Evolutionary conservation across 2,329 filamentous ascomycete species (phyloP).

Genomic region (Exserohilum rostratum): DNA sequence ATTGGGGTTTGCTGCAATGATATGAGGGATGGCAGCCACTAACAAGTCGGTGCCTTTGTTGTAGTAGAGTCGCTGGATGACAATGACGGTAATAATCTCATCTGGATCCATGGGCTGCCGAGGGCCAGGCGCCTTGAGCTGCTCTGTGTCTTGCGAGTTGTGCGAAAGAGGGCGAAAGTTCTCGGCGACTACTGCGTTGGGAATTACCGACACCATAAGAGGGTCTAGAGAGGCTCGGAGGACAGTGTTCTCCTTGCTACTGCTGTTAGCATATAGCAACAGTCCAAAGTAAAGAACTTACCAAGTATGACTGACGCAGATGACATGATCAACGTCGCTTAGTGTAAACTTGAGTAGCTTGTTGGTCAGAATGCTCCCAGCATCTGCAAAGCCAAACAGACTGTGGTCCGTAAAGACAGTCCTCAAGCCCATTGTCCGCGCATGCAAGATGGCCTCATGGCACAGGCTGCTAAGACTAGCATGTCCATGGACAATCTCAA

Average conservation of each 20-base stretch:
- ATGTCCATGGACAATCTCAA: constrained; percentile 98
- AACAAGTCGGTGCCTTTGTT: constrained; percentile 98
- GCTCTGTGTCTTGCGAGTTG: constrained; percentile 25
- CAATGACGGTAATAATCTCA: constrained; percentile 92
- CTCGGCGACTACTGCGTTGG: constrained; percentile 95
- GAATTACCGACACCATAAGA: constrained; percentile 96
- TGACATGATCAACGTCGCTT: constrained; percentile 97
- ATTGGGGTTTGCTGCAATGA: constrained; percentile 86
- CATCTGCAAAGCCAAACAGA: constrained; percentile 95
- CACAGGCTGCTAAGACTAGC: constrained; percentile 90
- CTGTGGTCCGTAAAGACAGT: constrained; percentile 99
- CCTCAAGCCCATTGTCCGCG: constrained; percentile 90
- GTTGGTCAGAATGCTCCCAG: constrained; percentile 93
- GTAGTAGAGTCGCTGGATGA: constrained; percentile 96
- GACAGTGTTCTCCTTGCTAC: constrained; percentile 96
- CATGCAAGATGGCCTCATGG: constrained; percentile 93
- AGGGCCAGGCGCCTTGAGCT: constrained; percentile 55
- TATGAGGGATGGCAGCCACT: constrained; percentile 93
- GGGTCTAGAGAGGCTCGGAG: constrained; percentile 92
- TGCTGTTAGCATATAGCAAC: constrained; percentile 12
- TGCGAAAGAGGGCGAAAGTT: constrained; percentile 80
- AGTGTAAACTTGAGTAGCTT: constrained; percentile 95
- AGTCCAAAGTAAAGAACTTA: constrained; percentile 46
- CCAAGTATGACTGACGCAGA: constrained; percentile 98
- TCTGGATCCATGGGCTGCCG: constrained; percentile 76